These are phyloP conservation scores for Macrotyloma uniflorum DNA, from an alignment of 306 rosid species.

Conservation along the genomic window DNA sequence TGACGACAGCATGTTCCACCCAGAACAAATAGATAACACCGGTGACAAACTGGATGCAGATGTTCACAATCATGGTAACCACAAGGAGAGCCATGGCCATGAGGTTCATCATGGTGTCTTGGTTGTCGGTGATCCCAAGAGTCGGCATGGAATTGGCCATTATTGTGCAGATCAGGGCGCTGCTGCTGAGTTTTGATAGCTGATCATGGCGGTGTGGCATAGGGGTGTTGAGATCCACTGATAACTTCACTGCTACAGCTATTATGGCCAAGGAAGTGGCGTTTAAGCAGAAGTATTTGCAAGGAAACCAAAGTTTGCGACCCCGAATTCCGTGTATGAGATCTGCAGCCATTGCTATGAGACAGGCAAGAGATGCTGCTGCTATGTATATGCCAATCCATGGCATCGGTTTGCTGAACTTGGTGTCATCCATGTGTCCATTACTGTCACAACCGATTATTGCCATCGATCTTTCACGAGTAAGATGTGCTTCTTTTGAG, in stretches of 20 bases:
- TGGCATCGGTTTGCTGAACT: constrained; percentile 83
- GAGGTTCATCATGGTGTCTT: constrained; percentile 65
- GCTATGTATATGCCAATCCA: constrained; percentile 92
- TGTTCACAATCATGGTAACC: constrained; percentile 70
- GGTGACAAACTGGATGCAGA: constrained; percentile 75
- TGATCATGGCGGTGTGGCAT: constrained; percentile 84
- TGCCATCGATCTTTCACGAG: constrained; percentile 47
- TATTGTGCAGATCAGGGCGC: constrained; percentile 67
- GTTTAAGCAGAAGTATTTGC: constrained; percentile 67
- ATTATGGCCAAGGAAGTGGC: constrained; percentile 82
- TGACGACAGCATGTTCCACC: constrained; percentile 59
- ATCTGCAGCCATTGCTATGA: constrained; percentile 67
- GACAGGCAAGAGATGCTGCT: constrained; percentile 67
- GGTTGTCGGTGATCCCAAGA: constrained; percentile 70
- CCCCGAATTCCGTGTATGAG: constrained; percentile 57
- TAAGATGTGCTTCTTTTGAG: not conserved
- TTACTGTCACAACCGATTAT: constrained; percentile 53
- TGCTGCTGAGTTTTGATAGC: constrained; percentile 79
- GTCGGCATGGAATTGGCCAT: constrained; percentile 88
- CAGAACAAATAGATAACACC: constrained; percentile 83
- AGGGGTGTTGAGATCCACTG: constrained; percentile 79
- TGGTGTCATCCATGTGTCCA: constrained; percentile 62
- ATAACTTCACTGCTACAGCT: constrained; percentile 64
- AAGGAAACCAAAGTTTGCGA: constrained; percentile 79
- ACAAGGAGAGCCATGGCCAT: constrained; percentile 80